Base-by-base conservation (phyloP, 2,329 filamentous ascomycete species). In the Teratosphaeria destructans region DNA sequence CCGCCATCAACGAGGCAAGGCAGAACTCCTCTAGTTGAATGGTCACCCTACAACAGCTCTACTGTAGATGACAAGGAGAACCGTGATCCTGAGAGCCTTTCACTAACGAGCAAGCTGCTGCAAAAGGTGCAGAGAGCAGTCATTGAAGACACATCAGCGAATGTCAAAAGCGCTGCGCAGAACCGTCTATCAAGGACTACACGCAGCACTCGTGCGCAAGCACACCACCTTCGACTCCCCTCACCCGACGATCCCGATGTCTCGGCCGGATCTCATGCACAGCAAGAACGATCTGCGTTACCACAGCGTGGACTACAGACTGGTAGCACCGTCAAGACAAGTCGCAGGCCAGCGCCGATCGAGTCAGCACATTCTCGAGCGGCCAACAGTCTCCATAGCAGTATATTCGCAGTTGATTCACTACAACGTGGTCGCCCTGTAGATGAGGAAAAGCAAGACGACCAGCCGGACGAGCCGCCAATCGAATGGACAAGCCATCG, bases 71-170 rank as follows among this genome's bases (percentile, higher is more conserved):
- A 60, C 14, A 61, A 64, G 54, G 64, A 68, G 55, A 66, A 67
- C 23, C 12, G 43, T 3, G 57, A 64, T 19, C 64, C 63, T 2
- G 39, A 47, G 16, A 58, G 61, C 5, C 63, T 61, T 5, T 63
- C 65, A 10, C 66, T 64, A 10, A 60, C 62, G 26, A 65, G 65
- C 57, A 61, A 63, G n/a, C 27, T 64, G 3, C 56, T 70, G 29
- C 56, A 63, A 14, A 32, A 58, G 26, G 65, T 62, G 26, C 57
- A 54, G 49, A 23, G 56, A 5, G 57, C 56, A 19, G 55, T 60
- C 5, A 26, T 8, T 61, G 43, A 49, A 5, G 43, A 11, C 3
- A 19, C 43, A 49, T 19, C 43, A 49, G 43, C 43, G n/a, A n/a
- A 49, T 49, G 7, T 19, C 16, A 23, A 49, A 10, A n/a, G 43